Percentiles rank a stretch among this genome's conserved stretches.
Evolutionary conservation across 2,329 filamentous ascomycete genomes (phyloP).

Genomic region (Elsinoe perseae): DNA sequence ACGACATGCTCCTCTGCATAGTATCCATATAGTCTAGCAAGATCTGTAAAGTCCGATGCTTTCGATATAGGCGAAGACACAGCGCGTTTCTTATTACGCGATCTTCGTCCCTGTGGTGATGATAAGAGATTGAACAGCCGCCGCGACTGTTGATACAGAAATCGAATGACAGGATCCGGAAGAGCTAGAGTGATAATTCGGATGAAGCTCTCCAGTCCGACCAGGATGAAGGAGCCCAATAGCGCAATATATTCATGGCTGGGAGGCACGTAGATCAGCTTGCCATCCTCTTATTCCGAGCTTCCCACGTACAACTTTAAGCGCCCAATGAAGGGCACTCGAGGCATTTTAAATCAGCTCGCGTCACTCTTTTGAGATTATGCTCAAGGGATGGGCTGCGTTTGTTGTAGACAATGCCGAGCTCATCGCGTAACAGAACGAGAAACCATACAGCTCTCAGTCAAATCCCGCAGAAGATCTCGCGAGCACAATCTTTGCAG

Average conservation of each 20-base stretch:
- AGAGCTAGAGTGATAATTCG: constrained; percentile 81
- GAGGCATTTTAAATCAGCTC: constrained; percentile 39
- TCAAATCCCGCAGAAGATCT: background rate
- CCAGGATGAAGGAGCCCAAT: constrained; percentile 71
- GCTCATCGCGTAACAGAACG: constrained; percentile 4
- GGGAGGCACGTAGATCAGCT: constrained; percentile 3
- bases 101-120: constrained; percentile 59
- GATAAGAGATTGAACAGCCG: constrained; percentile 73
- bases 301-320: constrained; percentile 34
- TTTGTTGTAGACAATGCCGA: constrained; percentile 18
- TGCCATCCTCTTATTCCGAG: constrained; percentile 13
- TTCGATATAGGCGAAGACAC: constrained; percentile 58
- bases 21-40: constrained; percentile 88
- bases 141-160: constrained; percentile 77
- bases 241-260: constrained; percentile 85
- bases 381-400: constrained; percentile 8
- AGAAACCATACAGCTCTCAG: background rate
- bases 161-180: constrained; percentile 68
- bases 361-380: background rate
- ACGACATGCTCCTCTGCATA: constrained; percentile 93
- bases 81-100: constrained; percentile 51
- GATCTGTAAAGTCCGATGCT: constrained; percentile 83
- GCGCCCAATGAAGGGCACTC: constrained; percentile 56
- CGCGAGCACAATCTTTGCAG: background rate
- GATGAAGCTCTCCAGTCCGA: constrained; percentile 73